Evolutionary conservation across 805 yeast genomes (phyloP).

Genomic region (Sporopachydermia lactativora): DNA sequence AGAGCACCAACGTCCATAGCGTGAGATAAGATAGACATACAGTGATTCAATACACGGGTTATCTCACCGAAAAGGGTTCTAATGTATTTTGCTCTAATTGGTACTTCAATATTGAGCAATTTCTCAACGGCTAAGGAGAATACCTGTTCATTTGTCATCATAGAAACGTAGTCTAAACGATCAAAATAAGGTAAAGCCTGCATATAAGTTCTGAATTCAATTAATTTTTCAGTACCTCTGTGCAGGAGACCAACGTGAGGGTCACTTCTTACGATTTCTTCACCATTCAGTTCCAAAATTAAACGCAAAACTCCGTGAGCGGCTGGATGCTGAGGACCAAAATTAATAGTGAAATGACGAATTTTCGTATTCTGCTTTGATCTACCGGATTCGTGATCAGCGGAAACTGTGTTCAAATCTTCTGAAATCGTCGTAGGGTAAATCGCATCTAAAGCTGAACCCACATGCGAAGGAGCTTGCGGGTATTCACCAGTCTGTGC

Average conservation of each 20-base stretch:
- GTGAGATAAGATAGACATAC: constrained; percentile 77
- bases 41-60: constrained; percentile 70
- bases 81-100: constrained; percentile 71
- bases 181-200: constrained; percentile 86
- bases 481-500: neutral
- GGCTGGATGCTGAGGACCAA: constrained; percentile 92
- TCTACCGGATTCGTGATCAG: constrained; percentile 8
- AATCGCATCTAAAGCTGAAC: neutral
- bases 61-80: constrained; percentile 80
- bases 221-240: constrained; percentile 81
- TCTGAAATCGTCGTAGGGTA: neutral
- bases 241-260: constrained; percentile 84
- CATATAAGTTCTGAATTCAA: constrained; percentile 73
- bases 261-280: constrained; percentile 74
- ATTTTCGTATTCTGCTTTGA: constrained; percentile 31
- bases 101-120: constrained; percentile 71
- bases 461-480: neutral
- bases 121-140: constrained; percentile 77
- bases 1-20: constrained; percentile 93
- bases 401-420: constrained; percentile 1
- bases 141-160: constrained; percentile 88
- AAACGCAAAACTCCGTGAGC: constrained; percentile 86
- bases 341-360: constrained; percentile 80
- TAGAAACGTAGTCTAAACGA: constrained; percentile 69
- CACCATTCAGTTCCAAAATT: constrained; percentile 78